Evolutionary conservation across 306 rosid species (phyloP).

Genomic region (Vicia sativa): DNA sequence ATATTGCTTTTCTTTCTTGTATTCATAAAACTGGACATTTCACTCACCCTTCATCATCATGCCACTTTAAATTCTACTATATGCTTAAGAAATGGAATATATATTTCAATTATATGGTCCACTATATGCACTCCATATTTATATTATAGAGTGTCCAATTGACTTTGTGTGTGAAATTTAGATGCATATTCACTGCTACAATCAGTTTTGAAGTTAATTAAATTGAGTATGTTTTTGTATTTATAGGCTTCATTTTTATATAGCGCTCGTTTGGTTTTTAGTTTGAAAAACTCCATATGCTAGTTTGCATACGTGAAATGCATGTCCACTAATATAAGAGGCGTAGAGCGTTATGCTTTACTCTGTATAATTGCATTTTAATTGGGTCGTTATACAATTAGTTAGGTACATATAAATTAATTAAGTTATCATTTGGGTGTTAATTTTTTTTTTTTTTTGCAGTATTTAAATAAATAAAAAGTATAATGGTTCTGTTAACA

Average conservation of each 20-base stretch:
- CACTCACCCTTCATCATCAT: slow-evolving; percentile 33
- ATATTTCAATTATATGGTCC: too few species aligned
- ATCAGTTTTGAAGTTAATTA: neutral
- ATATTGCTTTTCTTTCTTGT: neutral
- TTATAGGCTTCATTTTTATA: neutral
- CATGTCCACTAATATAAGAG: too few species aligned
- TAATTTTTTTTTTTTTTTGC: too few species aligned
- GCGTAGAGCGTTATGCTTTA: too few species aligned
- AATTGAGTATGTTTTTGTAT: slow-evolving; percentile 2
- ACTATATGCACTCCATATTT: slow-evolving; percentile 34
- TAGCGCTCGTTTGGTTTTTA: neutral
- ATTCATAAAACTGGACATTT: slow-evolving; percentile 24
- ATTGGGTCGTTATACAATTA: too few species aligned
- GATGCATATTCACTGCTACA: neutral
- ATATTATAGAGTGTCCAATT: neutral
- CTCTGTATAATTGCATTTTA: too few species aligned
- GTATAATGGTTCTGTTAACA: too few species aligned
- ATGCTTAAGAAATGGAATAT: neutral
- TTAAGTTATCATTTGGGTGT: too few species aligned
- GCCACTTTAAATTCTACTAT: slow-evolving; percentile 22
- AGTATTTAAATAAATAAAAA: too few species aligned
- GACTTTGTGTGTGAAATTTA: slow-evolving; percentile 26
- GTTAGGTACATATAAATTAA: too few species aligned
- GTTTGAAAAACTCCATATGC: too few species aligned
- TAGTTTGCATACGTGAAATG: too few species aligned